These are phyloP conservation scores for Biscogniauxia marginata DNA, from an alignment of 2,329 filamentous ascomycete genomes.

Conservation along the genomic window DNA sequence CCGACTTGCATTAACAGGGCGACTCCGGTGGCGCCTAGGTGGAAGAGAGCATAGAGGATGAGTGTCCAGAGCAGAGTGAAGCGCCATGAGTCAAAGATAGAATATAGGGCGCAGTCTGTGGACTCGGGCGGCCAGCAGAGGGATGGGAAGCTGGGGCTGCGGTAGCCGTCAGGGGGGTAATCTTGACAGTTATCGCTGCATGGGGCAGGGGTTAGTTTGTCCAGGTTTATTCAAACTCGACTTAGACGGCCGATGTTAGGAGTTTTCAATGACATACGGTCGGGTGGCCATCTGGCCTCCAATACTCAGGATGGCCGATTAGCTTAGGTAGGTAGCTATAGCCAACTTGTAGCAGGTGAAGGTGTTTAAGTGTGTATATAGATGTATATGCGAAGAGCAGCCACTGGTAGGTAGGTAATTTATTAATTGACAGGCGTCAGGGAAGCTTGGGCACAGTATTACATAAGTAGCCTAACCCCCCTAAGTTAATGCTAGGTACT, in stretches of 20 bases:
- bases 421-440: too few relatives aligned
- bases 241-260: too few relatives aligned
- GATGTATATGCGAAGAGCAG: too few relatives aligned
- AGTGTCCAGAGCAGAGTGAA: constrained; percentile 88
- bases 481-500: neutral
- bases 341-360: too few relatives aligned
- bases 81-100: constrained; percentile 75
- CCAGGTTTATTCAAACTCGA: neutral
- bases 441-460: too few relatives aligned
- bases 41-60: constrained; percentile 73
- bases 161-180: constrained; percentile 56
- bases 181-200: constrained; percentile 21
- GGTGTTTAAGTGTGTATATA: too few relatives aligned
- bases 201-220: constrained; percentile 8
- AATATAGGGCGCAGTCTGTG: constrained; percentile 63
- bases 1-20: constrained; percentile 70
- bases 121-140: constrained; percentile 70
- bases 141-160: constrained; percentile 72
- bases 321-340: too few relatives aligned
- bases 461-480: too few relatives aligned
- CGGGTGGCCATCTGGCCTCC: too few relatives aligned
- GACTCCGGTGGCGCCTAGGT: constrained; percentile 68
- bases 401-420: too few relatives aligned
- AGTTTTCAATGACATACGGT: too few relatives aligned
- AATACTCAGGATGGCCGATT: too few relatives aligned